Percentiles rank a stretch among this genome's conserved stretches.
These are phyloP conservation scores for Xylariaceae sp. DNA, from an alignment of 2,329 filamentous ascomycete genomes.

Conservation along the genomic window DNA sequence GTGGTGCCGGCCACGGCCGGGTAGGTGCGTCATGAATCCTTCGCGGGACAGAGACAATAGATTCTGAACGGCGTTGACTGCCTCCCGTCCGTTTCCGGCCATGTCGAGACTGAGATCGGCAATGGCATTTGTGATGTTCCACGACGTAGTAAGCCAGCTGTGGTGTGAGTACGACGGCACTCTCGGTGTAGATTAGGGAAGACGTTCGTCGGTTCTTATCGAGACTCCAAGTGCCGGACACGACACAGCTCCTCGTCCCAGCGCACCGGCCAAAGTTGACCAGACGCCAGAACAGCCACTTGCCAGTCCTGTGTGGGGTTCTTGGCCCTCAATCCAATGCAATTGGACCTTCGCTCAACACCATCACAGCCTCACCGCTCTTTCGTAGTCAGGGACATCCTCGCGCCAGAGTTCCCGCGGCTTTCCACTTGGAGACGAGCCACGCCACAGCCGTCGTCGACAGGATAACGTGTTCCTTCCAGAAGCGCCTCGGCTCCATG, in stretches of 20 bases:
- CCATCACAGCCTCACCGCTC: constrained; percentile 10
- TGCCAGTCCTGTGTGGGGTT: constrained; percentile 1
- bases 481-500: too few species aligned
- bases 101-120: constrained; percentile 8
- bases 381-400: constrained; percentile 8
- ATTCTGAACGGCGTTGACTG: too few species aligned
- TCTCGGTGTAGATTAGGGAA: constrained; percentile 15
- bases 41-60: not conserved
- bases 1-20: not conserved
- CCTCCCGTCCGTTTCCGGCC: too few species aligned
- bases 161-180: constrained; percentile 3
- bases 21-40: not conserved
- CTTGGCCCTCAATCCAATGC: constrained; percentile 5
- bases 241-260: not conserved
- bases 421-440: too few species aligned
- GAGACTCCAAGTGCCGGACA: constrained; percentile 1
- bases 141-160: constrained; percentile 6
- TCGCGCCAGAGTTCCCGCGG: constrained; percentile 2
- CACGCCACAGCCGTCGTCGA: too few species aligned
- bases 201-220: constrained; percentile 8
- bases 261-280: not conserved
- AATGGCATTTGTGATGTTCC: constrained; percentile 3
- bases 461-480: too few species aligned
- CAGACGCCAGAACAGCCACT: not conserved
- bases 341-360: constrained; percentile 1